These are phyloP conservation scores for Hordeum pubiflorum DNA, from an alignment of 202 grass and related monocot genomes.

Conservation along the genomic window DNA sequence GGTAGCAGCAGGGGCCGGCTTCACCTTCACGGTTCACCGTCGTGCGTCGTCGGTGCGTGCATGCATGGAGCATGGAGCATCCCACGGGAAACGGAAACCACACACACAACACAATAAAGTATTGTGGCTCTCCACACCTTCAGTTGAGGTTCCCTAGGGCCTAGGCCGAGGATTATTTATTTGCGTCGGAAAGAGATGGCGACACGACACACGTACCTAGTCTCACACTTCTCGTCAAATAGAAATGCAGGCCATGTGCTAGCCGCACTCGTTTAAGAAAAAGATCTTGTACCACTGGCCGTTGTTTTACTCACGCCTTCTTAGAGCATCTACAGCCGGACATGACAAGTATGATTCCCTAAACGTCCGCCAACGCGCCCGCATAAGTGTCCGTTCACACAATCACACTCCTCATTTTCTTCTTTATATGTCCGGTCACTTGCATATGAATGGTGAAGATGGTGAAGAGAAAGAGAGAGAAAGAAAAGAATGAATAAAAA, in stretches of 20 bases:
- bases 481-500: no score
- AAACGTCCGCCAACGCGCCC: no score
- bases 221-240: not conserved
- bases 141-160: not conserved
- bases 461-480: no score
- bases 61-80: not conserved
- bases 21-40: not conserved
- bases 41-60: not conserved
- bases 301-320: no score
- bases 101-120: no score
- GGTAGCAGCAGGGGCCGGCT: not conserved
- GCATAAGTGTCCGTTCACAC: no score
- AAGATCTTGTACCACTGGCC: not conserved
- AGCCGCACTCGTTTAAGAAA: not conserved
- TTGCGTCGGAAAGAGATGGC: not conserved
- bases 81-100: no score
- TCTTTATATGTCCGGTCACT: no score
- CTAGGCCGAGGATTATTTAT: not conserved
- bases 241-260: not conserved
- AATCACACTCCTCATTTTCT: no score
- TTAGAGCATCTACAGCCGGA: no score
- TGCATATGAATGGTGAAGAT: no score
- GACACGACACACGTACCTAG: not conserved
- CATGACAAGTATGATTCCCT: no score
- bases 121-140: not conserved